Evolutionary conservation across 2,329 filamentous ascomycete species (phyloP).

Genomic region (Fusarium musae): DNA sequence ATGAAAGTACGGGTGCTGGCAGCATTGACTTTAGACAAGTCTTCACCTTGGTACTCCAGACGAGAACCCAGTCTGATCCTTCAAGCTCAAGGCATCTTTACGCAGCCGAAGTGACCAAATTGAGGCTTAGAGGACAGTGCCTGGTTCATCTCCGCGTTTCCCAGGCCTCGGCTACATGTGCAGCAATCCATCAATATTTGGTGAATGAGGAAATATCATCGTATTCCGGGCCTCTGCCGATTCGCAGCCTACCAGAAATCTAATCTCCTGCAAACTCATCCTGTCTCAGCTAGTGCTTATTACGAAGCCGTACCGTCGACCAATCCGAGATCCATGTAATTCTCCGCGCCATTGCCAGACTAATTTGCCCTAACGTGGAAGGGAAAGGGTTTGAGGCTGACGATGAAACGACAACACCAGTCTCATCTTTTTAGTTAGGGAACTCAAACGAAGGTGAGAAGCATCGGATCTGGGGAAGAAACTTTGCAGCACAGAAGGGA

Average conservation of each 20-base stretch:
- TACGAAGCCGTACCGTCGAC: neutral
- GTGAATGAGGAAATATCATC: neutral
- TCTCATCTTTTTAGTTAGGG: neutral
- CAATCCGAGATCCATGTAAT: slow-evolving; percentile 41
- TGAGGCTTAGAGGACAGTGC: neutral
- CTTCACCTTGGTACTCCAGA: neutral
- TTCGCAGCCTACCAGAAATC: neutral
- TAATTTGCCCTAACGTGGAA: slow-evolving; percentile 9
- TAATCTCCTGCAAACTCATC: slow-evolving; percentile 15
- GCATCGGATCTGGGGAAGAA: neutral
- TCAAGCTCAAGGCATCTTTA: neutral
- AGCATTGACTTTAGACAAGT: neutral
- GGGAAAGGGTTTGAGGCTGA: slow-evolving; percentile 21
- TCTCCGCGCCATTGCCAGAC: slow-evolving; percentile 47
- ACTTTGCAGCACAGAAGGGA: neutral
- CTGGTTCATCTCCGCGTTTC: neutral
- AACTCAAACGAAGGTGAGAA: slow-evolving; percentile 8
- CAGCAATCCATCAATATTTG: neutral
- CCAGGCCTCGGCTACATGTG: neutral
- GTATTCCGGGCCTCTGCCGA: slow-evolving; percentile 13
- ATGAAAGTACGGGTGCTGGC: neutral
- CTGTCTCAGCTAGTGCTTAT: slow-evolving; percentile 22
- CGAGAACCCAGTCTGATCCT: neutral
- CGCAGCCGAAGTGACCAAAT: neutral
- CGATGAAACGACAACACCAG: slow-evolving; percentile 26